Percentiles rank a stretch among this genome's conserved stretches.
Conservation (phyloP, 129 eudicot genomes). For the Erigeron canadensis region DNA sequence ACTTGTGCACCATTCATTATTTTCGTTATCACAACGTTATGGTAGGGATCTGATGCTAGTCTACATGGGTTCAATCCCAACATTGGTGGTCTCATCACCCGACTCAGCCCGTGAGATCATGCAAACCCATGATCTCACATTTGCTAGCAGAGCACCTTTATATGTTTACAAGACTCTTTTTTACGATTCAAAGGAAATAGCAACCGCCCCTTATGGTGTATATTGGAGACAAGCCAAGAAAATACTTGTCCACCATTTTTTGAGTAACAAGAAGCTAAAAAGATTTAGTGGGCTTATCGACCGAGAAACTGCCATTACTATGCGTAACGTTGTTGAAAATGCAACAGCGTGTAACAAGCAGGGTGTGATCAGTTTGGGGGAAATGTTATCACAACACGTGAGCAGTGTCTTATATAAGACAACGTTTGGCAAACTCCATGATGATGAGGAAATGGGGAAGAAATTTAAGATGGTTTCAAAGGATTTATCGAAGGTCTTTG, state of each 20-base stretch:
- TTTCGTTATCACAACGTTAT: slow-evolving; percentile 32
- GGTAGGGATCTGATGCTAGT: slow-evolving; percentile 57
- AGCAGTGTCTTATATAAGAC: slow-evolving; percentile 47
- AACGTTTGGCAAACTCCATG: slow-evolving; percentile 58
- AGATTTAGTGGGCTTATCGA: slow-evolving; percentile 28
- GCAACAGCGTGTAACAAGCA: too few relatives aligned
- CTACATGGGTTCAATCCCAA: slow-evolving; percentile 51
- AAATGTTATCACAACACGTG: slow-evolving; percentile 33
- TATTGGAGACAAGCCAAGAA: slow-evolving; percentile 71
- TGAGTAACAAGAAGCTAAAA: slow-evolving; percentile 55
- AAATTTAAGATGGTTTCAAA: slow-evolving; percentile 35
- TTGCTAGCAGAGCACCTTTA: slow-evolving; percentile 44
- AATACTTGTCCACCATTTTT: slow-evolving; percentile 41
- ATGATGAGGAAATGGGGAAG: slow-evolving; percentile 35
- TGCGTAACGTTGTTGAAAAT: slow-evolving; percentile 38
- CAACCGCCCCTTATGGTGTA: slow-evolving; percentile 60
- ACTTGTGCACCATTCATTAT: slow-evolving; percentile 47
- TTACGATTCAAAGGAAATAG: slow-evolving; percentile 40
- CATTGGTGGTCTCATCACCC: slow-evolving; percentile 55
- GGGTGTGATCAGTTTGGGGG: slow-evolving; percentile 40
- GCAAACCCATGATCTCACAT: slow-evolving; percentile 57
- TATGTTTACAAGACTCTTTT: slow-evolving; percentile 29
- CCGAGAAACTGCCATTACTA: slow-evolving; percentile 37
- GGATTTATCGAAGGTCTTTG: slow-evolving; percentile 39
- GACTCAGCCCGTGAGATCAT: slow-evolving; percentile 54